Base-by-base conservation (phyloP, 1,284 basidiomycete species). In the Irpex sp. region DNA sequence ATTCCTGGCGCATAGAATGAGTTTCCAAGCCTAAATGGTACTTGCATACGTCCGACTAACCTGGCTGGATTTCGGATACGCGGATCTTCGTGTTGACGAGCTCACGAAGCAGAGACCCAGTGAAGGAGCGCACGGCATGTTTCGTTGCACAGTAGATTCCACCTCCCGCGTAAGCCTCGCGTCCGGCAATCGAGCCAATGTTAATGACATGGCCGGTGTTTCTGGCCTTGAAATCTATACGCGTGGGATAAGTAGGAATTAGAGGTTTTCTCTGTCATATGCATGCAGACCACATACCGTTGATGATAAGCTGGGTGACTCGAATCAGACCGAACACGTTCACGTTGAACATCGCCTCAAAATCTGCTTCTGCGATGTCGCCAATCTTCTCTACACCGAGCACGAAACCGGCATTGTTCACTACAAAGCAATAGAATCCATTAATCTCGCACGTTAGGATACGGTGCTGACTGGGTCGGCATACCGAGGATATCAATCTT, bases 131-230 rank as follows among this genome's bases (percentile, higher is more conserved):
- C 8, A 99, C 90, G 26, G 97, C 97, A 71, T 90, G 86, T 75
- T 97, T 97, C 17, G 93, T 93, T 1, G 92, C 92, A 65, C 86
- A 91, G 71, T 92, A 92, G 65, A 92, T 87, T 68, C 85, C 82
- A 19, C 96, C 96, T 21, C 94, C 95, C 11, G 88, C 87, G 72
- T 99, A 99, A 0, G 97, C 77, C 73, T 99, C 97, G 15, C 89
- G 82, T 49, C 97, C 95, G 52, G 94, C 96, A 64, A 99, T 87
- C 11, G 94, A 96, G 4, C 97, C 96, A 64, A 99, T 81, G 77
- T 97, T 97, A 79, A 99, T 97, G 69, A 99, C 82, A 78, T 98
- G 96, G 0, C 97, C 97, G 0, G 87, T 78, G 69, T 92, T 87
- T 71, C 88, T 90, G 66, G 84, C 84, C 79, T 96, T 98, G 85